Evolutionary conservation across 208 protist species (phyloP).

Genomic region (Leishmania amazonensis): DNA sequence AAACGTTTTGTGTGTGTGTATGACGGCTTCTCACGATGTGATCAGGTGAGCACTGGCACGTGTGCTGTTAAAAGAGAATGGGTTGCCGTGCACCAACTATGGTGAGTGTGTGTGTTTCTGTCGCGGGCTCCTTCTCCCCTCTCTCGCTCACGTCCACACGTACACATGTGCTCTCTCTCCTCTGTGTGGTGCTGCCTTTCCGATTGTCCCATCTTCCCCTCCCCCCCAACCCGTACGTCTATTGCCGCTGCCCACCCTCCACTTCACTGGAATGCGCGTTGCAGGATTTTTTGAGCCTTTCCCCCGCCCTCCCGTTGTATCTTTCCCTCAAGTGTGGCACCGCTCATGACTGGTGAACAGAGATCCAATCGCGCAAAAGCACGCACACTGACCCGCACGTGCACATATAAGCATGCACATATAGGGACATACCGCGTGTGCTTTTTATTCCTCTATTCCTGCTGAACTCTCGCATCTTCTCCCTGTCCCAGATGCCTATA

Average conservation of each 20-base stretch:
- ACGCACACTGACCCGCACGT: neutral
- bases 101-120: neutral
- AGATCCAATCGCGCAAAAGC: neutral
- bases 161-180: neutral
- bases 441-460: neutral
- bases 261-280: neutral
- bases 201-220: neutral
- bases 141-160: neutral
- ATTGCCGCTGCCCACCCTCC: neutral
- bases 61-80: neutral
- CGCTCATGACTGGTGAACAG: neutral
- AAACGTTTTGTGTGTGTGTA: neutral
- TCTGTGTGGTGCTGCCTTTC: neutral
- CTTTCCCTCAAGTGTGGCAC: neutral
- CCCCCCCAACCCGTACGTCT: neutral
- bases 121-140: neutral
- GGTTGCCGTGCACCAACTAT: neutral
- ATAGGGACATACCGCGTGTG: neutral
- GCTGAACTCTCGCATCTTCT: neutral
- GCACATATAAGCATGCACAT: neutral
- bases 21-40: neutral
- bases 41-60: too few relatives aligned
- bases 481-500: conserved; percentile 26
- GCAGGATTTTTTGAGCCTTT: too few relatives aligned
- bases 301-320: too few relatives aligned